phyloP scores from a whole-genome alignment of 2,329 filamentous ascomycete species.

The Paecilomyces sp. region DNA sequence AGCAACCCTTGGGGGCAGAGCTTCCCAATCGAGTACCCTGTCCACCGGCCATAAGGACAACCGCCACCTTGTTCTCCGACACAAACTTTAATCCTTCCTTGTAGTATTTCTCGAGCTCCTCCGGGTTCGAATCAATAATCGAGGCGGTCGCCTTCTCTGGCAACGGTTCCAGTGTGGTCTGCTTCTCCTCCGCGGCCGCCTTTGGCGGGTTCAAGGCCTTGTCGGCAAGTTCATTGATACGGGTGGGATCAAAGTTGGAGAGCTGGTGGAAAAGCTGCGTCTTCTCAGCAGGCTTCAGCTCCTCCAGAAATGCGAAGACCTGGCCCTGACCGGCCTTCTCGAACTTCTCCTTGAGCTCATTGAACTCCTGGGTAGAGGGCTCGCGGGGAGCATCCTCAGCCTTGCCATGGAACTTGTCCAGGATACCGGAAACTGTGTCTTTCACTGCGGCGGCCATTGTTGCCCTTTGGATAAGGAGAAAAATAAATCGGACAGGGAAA shows the following conservation, averaged over 20 bases:
- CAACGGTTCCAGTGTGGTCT: slow-evolving; percentile 69
- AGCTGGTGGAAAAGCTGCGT: slow-evolving; percentile 75
- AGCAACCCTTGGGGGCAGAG: slow-evolving; percentile 95
- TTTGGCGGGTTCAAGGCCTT: slow-evolving; percentile 73
- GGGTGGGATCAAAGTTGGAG: slow-evolving; percentile 68
- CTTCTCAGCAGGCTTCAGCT: slow-evolving; percentile 66
- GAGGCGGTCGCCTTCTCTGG: slow-evolving; percentile 81
- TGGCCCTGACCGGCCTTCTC: slow-evolving; percentile 69
- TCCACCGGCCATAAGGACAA: slow-evolving; percentile 94
- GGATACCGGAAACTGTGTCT: slow-evolving; percentile 41
- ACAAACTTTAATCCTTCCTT: slow-evolving; percentile 59
- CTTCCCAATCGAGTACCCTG: slow-evolving; percentile 93
- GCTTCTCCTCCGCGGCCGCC: slow-evolving; percentile 43
- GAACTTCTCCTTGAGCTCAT: slow-evolving; percentile 65
- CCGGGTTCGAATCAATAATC: slow-evolving; percentile 76
- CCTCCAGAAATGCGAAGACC: slow-evolving; percentile 82
- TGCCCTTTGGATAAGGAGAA: background rate
- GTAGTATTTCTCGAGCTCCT: slow-evolving; percentile 80
- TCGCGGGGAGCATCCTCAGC: slow-evolving; percentile 34
- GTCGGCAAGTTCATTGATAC: slow-evolving; percentile 82
- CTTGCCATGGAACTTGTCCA: slow-evolving; percentile 40
- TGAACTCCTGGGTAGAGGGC: slow-evolving; percentile 59
- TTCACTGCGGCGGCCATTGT: slow-evolving; percentile 35
- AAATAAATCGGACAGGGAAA: slow-evolving; percentile 1
- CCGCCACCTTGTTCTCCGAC: slow-evolving; percentile 63